Conservation (phyloP, 352 stramenopile genomes). For the Globisporangium canariense region DNA sequence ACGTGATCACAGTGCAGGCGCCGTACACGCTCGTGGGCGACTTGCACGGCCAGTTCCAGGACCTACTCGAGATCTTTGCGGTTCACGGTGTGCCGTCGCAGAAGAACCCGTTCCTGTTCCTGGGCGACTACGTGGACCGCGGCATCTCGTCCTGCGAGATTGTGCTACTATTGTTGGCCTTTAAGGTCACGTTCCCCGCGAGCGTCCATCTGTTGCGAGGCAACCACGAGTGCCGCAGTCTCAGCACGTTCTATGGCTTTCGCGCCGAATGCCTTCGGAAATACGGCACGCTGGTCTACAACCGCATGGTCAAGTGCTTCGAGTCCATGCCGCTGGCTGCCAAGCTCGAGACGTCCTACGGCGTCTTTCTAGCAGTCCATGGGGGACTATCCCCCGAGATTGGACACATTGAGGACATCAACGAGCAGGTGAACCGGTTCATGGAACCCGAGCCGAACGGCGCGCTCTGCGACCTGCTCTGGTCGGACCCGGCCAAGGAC, state of each 20-base stretch:
- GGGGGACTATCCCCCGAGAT: conserved; percentile 76
- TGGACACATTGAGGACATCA: conserved; percentile 68
- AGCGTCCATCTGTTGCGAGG: conserved; percentile 98
- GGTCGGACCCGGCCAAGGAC: conserved; percentile 97
- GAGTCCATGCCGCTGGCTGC: conserved; percentile 77
- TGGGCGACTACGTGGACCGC: conserved; percentile 92
- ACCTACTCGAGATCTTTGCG: conserved; percentile 89
- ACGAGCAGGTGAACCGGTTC: conserved; percentile 68
- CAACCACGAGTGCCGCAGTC: conserved; percentile 98
- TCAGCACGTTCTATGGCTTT: conserved; percentile 99
- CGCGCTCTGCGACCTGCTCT: conserved; percentile 98
- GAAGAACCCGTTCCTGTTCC: conserved; percentile 96
- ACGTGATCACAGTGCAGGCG: conserved; percentile 47
- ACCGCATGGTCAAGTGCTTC: conserved; percentile 82
- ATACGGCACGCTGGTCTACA: conserved; percentile 76
- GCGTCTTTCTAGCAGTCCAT: conserved; percentile 67
- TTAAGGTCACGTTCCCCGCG: conserved; percentile 98
- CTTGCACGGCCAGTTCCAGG: conserved; percentile 98
- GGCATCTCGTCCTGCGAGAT: conserved; percentile 97
- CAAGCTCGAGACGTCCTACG: conserved; percentile 53
- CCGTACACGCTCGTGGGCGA: conserved; percentile 72
- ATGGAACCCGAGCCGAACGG: conserved; percentile 81
- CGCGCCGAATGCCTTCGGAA: conserved; percentile 96
- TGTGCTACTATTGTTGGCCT: conserved; percentile 95
- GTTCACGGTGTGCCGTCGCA: conserved; percentile 44